A percentile compares a stretch with the other conserved stretches of the same genome.
Evolutionary conservation across 148 eudicot species (phyloP).

Genomic region (Oxyria digyna): DNA sequence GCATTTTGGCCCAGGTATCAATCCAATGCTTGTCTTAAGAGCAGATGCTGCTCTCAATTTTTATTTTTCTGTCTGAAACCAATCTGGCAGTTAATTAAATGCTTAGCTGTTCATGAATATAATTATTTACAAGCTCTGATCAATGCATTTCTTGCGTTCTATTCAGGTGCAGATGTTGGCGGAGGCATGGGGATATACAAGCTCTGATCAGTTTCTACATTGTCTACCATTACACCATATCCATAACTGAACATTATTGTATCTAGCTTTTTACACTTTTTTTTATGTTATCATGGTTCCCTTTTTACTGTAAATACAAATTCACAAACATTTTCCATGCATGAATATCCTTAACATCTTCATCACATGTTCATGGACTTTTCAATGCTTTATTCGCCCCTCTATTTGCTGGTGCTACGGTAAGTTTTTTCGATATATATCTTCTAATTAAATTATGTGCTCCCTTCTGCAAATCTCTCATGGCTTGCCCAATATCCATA

Average conservation of each 20-base stretch:
- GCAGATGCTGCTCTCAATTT: background rate
- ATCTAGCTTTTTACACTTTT: constrained; percentile 3
- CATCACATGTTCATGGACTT: constrained; percentile 87
- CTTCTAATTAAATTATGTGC: background rate
- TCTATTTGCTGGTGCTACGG: constrained; percentile 77
- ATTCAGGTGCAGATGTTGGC: constrained; percentile 84
- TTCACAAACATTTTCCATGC: background rate
- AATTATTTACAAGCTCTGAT: background rate
- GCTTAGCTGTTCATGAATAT: background rate
- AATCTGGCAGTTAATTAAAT: background rate
- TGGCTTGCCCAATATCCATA: background rate
- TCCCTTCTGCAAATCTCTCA: background rate
- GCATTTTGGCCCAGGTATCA: constrained; percentile 82
- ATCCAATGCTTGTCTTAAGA: background rate
- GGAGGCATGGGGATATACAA: constrained; percentile 80
- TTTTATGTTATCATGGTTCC: background rate
- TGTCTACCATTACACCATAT: constrained; percentile 97
- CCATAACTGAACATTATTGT: constrained; percentile 18
- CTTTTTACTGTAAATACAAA: constrained; percentile 2
- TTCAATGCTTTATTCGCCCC: constrained; percentile 95
- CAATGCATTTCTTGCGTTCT: background rate
- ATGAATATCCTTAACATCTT: constrained; percentile 44
- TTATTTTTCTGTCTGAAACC: background rate
- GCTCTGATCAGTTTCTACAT: constrained; percentile 74
- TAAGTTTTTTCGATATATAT: constrained; percentile 19